Conservation (phyloP, 352 stramenopile species). For the Peronospora destructor region DNA sequence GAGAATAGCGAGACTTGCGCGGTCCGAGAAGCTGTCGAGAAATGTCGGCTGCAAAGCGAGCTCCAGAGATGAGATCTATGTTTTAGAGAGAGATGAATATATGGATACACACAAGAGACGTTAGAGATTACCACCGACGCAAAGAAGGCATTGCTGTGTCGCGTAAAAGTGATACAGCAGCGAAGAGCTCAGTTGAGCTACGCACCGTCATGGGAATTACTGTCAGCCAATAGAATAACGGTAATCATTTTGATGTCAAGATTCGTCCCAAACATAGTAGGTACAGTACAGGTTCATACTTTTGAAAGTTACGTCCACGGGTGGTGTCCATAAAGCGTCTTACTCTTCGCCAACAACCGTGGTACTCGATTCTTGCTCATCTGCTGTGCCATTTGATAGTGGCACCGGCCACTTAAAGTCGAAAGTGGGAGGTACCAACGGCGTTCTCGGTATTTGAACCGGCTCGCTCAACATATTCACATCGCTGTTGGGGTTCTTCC, state of each 20-base stretch:
- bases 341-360: conserved; percentile 12
- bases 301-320: conserved; percentile 13
- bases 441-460: conserved; percentile 26
- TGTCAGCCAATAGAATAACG: not conserved
- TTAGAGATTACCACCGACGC: not conserved
- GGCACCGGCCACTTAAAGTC: conserved; percentile 28
- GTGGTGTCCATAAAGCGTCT: conserved; percentile 15
- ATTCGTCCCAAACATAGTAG: not conserved
- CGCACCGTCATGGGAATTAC: conserved; percentile 14
- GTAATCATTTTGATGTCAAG: not conserved
- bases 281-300: conserved; percentile 36
- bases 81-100: not conserved
- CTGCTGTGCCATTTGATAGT: conserved; percentile 4
- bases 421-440: conserved; percentile 21
- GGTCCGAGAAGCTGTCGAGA: conserved; percentile 53
- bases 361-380: conserved; percentile 22
- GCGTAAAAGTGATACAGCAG: not conserved
- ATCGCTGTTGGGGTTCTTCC: conserved; percentile 44
- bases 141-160: conserved; percentile 3
- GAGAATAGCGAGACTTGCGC: conserved; percentile 53
- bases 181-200: conserved; percentile 3
- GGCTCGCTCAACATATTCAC: conserved; percentile 30
- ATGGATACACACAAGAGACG: conserved; percentile 3
- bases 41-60: conserved; percentile 50
- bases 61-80: conserved; percentile 21